Percentiles rank a stretch among this genome's conserved stretches.
Conservation (phyloP, 768 basidiomycete species). For the Pholiota microspora region DNA sequence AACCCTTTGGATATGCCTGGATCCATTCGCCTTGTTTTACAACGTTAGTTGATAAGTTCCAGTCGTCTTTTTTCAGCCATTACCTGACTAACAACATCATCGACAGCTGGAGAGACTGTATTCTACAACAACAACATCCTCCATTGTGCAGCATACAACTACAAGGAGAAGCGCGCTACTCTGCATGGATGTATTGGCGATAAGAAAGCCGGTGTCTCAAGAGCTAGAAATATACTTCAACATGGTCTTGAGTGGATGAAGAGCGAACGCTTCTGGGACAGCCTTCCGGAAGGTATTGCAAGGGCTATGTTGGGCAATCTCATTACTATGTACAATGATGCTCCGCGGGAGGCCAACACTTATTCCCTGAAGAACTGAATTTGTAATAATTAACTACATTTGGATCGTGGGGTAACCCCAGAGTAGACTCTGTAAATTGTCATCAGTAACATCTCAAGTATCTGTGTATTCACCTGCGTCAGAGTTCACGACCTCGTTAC, state of each 20-base stretch:
- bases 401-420: too few species aligned
- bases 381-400: too few species aligned
- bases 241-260: slow-evolving; percentile 75
- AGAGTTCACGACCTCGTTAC: too few species aligned
- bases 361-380: slow-evolving; percentile 18
- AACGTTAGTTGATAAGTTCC: slow-evolving; percentile 50
- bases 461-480: too few species aligned
- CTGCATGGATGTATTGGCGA: slow-evolving; percentile 72
- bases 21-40: slow-evolving; percentile 48
- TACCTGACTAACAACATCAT: neutral
- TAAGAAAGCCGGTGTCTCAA: slow-evolving; percentile 53
- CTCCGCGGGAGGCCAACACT: slow-evolving; percentile 9
- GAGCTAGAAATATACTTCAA: slow-evolving; percentile 74
- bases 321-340: slow-evolving; percentile 45
- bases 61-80: neutral
- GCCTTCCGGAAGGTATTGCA: slow-evolving; percentile 41
- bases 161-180: slow-evolving; percentile 51
- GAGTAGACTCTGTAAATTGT: too few species aligned
- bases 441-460: too few species aligned
- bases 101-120: slow-evolving; percentile 66
- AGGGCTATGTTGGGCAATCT: slow-evolving; percentile 60
- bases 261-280: slow-evolving; percentile 41
- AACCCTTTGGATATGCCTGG: slow-evolving; percentile 74
- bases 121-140: slow-evolving; percentile 82
- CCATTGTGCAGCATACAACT: slow-evolving; percentile 67